Percentiles rank a stretch among this genome's conserved stretches.
Conservation (phyloP, 805 yeast species). For the Yarrowia sp. region DNA sequence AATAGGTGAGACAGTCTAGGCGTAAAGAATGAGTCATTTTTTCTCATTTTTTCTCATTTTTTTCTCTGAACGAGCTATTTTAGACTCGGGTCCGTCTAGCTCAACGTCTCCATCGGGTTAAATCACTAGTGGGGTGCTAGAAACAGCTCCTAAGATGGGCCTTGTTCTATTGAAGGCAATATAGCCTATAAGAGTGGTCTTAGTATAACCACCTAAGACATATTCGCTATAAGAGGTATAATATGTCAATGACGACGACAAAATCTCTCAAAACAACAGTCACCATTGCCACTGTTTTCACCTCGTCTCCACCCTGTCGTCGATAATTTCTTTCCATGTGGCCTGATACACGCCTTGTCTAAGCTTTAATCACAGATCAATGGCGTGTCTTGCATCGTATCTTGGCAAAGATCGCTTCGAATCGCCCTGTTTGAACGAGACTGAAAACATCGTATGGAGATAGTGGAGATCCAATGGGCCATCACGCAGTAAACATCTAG, state of each 20-base stretch:
- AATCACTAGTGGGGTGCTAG: background rate
- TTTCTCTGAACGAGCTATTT: background rate
- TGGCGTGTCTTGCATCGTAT: background rate
- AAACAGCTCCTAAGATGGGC: no score
- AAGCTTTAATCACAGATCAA: background rate
- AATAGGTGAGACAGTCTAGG: background rate
- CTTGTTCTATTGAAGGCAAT: no score
- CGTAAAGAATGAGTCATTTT: background rate
- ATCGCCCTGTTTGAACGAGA: background rate
- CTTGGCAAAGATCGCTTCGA: slow-evolving; percentile 10
- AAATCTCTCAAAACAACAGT: no score
- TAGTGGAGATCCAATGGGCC: no score
- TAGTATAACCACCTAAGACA: no score
- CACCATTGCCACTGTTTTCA: background rate
- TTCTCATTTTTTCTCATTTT: background rate
- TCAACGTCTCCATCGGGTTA: background rate
- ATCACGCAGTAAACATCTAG: no score
- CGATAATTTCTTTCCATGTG: background rate
- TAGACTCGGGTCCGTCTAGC: background rate
- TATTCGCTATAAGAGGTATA: no score
- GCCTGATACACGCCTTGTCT: background rate
- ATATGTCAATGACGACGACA: no score
- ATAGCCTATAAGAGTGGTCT: no score
- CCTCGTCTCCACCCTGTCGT: background rate
- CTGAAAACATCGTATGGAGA: no score